Evolutionary conservation across 305 asterid species (phyloP).

Genomic region (Coffea humblotiana): DNA sequence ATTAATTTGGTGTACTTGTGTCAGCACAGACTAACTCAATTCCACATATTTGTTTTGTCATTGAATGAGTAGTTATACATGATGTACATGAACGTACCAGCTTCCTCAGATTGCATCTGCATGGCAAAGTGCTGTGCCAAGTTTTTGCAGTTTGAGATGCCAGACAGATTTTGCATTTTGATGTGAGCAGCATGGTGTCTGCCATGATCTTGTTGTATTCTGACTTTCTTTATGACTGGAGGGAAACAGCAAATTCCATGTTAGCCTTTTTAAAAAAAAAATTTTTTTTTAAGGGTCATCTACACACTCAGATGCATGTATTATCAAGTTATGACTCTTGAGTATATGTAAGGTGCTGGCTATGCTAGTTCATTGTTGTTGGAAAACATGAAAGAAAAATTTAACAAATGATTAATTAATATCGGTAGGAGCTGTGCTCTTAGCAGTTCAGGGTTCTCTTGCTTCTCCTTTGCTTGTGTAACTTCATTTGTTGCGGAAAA

Average conservation of each 20-base stretch:
- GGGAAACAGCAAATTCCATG: neutral
- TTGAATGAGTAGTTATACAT: no score
- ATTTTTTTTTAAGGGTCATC: neutral
- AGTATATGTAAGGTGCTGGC: neutral
- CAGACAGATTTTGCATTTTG: no score
- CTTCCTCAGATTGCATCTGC: no score
- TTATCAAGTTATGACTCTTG: neutral
- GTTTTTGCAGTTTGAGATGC: no score
- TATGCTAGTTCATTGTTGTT: neutral
- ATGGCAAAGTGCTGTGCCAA: no score
- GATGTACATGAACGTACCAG: no score
- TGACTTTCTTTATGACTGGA: neutral
- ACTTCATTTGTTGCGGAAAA: neutral
- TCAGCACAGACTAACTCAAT: no score
- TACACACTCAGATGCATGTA: neutral
- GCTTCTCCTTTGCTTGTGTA: neutral
- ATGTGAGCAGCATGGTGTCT: no score
- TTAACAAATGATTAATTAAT: neutral
- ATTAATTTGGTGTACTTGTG: no score
- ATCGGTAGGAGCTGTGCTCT: neutral
- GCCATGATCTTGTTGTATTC: no score
- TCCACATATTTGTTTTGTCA: no score
- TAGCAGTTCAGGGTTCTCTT: neutral
- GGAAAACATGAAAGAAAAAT: neutral
- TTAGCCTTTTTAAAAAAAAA: neutral